A percentile compares a stretch with the other conserved stretches of the same genome.
Evolutionary conservation across 2,329 filamentous ascomycete species (phyloP).

Genomic region (Paraconiothyrium brasiliense): DNA sequence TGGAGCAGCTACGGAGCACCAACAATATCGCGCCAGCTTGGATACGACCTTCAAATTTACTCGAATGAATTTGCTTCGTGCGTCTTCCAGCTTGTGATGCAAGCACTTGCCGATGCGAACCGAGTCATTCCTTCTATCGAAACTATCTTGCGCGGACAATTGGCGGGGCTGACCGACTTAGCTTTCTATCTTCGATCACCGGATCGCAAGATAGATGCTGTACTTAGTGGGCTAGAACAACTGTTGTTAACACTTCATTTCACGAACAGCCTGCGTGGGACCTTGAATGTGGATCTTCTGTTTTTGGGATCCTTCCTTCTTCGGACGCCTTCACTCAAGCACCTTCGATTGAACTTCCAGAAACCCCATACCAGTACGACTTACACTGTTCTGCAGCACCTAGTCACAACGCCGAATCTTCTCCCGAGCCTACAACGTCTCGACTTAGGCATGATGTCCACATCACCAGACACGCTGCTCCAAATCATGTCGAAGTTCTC

Average conservation of each 20-base stretch:
- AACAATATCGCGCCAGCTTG: conserved; percentile 52
- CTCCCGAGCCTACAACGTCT: conserved; percentile 26
- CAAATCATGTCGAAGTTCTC: conserved; percentile 52
- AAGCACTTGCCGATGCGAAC: conserved; percentile 40
- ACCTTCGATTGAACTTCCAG: conserved; percentile 64
- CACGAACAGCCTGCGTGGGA: neutral
- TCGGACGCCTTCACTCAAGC: conserved; percentile 55
- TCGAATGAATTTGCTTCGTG: conserved; percentile 24
- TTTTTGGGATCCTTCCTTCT: conserved; percentile 51
- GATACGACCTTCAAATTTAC: conserved; percentile 30
- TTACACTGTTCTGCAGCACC: conserved; percentile 46
- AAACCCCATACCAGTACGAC: conserved; percentile 27
- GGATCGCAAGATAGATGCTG: conserved; percentile 42
- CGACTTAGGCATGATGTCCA: conserved; percentile 35
- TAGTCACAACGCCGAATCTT: conserved; percentile 40
- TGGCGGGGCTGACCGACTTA: conserved; percentile 47
- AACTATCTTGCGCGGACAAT: conserved; percentile 51
- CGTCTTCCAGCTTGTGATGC: conserved; percentile 31
- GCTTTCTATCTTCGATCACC: conserved; percentile 57
- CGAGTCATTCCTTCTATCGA: conserved; percentile 58
- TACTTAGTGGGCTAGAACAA: conserved; percentile 58
- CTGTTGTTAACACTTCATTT: conserved; percentile 54
- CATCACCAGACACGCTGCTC: conserved; percentile 20
- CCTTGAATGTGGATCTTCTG: neutral
- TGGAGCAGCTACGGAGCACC: conserved; percentile 67